Conservation (phyloP, 495 filamentous ascomycete genomes). For the Cladorrhinum samala region DNA sequence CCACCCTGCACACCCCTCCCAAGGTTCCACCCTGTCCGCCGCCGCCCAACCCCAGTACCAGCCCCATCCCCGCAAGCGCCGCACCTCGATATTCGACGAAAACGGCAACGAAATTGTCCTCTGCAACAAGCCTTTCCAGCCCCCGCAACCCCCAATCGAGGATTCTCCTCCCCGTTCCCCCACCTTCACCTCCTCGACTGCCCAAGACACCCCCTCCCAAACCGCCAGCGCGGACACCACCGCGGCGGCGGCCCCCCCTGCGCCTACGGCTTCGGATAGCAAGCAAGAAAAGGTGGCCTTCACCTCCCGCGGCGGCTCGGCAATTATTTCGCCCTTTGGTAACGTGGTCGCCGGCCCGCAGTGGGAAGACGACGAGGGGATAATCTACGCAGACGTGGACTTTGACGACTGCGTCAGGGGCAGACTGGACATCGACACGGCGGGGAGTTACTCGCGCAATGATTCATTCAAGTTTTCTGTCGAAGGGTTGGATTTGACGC, state of each 20-base stretch:
- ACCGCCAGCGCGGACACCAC: too few species aligned
- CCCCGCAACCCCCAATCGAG: too few species aligned
- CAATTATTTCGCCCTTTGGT: conserved; percentile 74
- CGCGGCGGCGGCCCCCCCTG: too few species aligned
- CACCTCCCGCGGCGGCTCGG: conserved; percentile 68
- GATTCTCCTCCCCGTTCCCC: too few species aligned
- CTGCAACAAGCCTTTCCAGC: neutral
- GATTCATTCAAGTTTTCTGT: conserved; percentile 77
- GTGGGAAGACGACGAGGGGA: conserved; percentile 64
- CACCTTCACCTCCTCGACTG: too few species aligned
- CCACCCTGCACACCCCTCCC: too few species aligned
- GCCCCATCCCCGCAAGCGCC: neutral
- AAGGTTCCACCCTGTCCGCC: too few species aligned
- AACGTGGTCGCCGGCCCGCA: conserved; percentile 72
- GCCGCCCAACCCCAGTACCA: neutral
- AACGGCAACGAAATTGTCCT: conserved; percentile 45
- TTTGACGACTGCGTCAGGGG: conserved; percentile 49
- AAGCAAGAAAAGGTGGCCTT: conserved; percentile 34
- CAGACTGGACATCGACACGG: conserved; percentile 61
- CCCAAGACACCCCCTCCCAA: neutral
- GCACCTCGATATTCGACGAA: conserved; percentile 36
- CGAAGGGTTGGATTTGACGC: conserved; percentile 63
- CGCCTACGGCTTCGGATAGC: too few species aligned
- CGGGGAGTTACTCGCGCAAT: conserved; percentile 71
- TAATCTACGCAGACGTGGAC: conserved; percentile 44